These are phyloP conservation scores for Cercospora beticola DNA, from an alignment of 2,329 filamentous ascomycete species.

Conservation along the genomic window DNA sequence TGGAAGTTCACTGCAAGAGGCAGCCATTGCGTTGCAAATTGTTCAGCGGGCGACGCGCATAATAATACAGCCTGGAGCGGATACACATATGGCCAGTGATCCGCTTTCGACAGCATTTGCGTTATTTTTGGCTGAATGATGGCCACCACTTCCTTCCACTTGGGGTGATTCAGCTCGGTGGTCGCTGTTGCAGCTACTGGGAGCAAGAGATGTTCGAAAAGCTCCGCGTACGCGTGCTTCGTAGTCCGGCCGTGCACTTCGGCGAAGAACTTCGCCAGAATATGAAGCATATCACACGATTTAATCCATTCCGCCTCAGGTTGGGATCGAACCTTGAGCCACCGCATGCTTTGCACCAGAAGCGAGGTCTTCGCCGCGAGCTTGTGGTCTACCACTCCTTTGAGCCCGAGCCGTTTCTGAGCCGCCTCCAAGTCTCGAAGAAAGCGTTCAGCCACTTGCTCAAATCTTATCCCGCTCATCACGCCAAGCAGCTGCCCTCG, in stretches of 20 bases:
- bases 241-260: constrained; percentile 83
- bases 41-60: constrained; percentile 82
- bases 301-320: constrained; percentile 76
- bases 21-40: constrained; percentile 83
- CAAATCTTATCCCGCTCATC: constrained; percentile 91
- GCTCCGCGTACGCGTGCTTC: constrained; percentile 92
- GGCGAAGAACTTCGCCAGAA: constrained; percentile 77
- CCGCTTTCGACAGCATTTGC: constrained; percentile 85
- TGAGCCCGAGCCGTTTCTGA: constrained; percentile 71
- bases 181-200: constrained; percentile 81
- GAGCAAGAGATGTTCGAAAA: constrained; percentile 81
- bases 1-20: constrained; percentile 75
- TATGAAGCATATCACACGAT: constrained; percentile 84
- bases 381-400: constrained; percentile 66
- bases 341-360: constrained; percentile 86
- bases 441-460: constrained; percentile 78
- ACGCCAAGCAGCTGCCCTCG: constrained; percentile 91
- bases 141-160: constrained; percentile 83
- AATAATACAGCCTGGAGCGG: constrained; percentile 83
- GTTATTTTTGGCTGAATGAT: constrained; percentile 74
- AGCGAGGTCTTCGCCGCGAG: constrained; percentile 81
- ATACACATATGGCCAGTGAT: constrained; percentile 87
- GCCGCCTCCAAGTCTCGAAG: constrained; percentile 75
- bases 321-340: constrained; percentile 73
- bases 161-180: constrained; percentile 70